Evolutionary conservation across 1,139 yeast species (phyloP).

Genomic region (Blastobotrys indianensis): DNA sequence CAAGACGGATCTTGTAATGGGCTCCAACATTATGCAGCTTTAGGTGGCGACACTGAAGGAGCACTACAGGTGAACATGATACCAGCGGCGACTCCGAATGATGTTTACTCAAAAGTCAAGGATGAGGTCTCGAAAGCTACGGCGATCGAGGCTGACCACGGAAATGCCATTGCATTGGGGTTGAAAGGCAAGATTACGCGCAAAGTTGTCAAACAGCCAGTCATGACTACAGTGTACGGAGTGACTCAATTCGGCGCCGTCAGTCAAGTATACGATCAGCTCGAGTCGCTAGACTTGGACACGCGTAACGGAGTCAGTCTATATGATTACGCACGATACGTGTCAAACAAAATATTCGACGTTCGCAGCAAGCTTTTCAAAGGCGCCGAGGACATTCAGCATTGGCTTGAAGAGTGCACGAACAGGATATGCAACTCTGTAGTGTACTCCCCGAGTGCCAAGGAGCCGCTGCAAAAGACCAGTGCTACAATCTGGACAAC

Average conservation of each 20-base stretch:
- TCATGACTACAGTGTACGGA: slow-evolving; percentile 95
- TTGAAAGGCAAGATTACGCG: slow-evolving; percentile 60
- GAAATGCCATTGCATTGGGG: slow-evolving; percentile 38
- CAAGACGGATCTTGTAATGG: slow-evolving; percentile 78
- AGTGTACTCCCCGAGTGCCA: slow-evolving; percentile 8
- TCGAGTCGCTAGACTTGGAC: slow-evolving; percentile 30
- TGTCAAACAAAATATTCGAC: slow-evolving; percentile 65
- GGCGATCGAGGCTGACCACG: slow-evolving; percentile 40
- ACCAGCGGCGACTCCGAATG: slow-evolving; percentile 40
- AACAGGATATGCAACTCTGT: slow-evolving; percentile 61
- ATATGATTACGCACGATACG: slow-evolving; percentile 44
- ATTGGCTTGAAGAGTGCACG: slow-evolving; percentile 84
- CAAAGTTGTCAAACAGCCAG: slow-evolving; percentile 87
- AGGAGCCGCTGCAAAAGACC: slow-evolving; percentile 38
- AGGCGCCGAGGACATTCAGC: slow-evolving; percentile 85
- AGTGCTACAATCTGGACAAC: slow-evolving; percentile 86
- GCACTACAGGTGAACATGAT: slow-evolving; percentile 61
- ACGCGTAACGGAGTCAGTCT: neutral
- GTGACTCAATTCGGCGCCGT: slow-evolving; percentile 85
- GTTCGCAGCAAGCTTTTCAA: slow-evolving; percentile 72
- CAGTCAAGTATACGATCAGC: slow-evolving; percentile 50
- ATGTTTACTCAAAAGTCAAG: slow-evolving; percentile 58
- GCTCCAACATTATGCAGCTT: slow-evolving; percentile 68
- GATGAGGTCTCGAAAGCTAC: slow-evolving; percentile 46
- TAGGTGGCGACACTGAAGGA: slow-evolving; percentile 65